A percentile compares a stretch with the other conserved stretches of the same genome.
Conservation (phyloP, 176 grass and related monocot genomes). For the Puya raimondii region DNA sequence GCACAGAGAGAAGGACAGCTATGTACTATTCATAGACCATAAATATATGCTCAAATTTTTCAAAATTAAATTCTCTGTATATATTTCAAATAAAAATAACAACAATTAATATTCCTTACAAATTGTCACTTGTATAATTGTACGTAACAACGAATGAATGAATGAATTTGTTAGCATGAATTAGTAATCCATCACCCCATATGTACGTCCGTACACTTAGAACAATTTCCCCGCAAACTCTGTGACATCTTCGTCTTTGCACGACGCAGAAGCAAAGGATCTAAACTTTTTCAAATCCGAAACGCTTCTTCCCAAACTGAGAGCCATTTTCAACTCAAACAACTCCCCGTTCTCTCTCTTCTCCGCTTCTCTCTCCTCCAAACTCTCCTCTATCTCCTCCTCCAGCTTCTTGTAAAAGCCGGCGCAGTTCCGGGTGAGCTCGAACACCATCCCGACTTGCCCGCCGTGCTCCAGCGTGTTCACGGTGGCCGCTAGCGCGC, state of each 20-base stretch:
- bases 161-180: no score
- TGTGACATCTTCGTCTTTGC: slow-evolving; percentile 25
- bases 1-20: no score
- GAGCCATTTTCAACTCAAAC: slow-evolving; percentile 36
- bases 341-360: slow-evolving; percentile 49
- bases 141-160: no score
- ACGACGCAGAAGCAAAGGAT: slow-evolving; percentile 21
- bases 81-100: no score
- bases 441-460: slow-evolving; percentile 61
- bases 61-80: no score
- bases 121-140: no score
- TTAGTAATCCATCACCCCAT: background rate
- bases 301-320: slow-evolving; percentile 31
- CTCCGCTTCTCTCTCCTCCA: slow-evolving; percentile 25
- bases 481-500: slow-evolving; percentile 27
- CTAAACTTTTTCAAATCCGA: slow-evolving; percentile 29
- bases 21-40: no score
- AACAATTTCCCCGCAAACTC: slow-evolving; percentile 36
- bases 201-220: background rate
- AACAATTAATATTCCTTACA: no score
- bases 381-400: slow-evolving; percentile 40
- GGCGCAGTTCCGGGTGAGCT: slow-evolving; percentile 36
- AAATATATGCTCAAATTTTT: no score
- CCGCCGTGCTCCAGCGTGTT: slow-evolving; percentile 51
- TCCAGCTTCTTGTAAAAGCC: slow-evolving; percentile 39